phyloP scores from a whole-genome alignment of 2,329 filamentous ascomycete genomes.

The Alternaria brassicicola region DNA sequence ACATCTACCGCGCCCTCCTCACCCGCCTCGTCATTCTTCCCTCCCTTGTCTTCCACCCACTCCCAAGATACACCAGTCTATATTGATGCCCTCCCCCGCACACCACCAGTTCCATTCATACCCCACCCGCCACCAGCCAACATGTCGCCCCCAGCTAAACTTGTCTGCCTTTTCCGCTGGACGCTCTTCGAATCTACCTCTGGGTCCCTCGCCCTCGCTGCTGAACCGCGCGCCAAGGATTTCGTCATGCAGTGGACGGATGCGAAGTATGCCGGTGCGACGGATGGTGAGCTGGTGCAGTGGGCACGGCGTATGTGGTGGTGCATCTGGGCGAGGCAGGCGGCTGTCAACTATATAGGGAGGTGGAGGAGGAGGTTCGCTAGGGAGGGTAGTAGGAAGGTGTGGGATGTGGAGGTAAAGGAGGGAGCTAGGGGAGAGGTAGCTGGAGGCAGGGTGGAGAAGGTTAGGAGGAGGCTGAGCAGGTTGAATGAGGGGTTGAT shows the following conservation, averaged over 20 bases:
- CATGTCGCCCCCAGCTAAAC: constrained; percentile 30
- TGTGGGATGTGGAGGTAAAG: background rate
- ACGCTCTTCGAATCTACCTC: constrained; percentile 26
- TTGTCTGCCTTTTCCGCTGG: constrained; percentile 38
- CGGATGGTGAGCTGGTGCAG: constrained; percentile 17
- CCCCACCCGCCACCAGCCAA: constrained; percentile 21
- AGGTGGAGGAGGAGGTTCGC: constrained; percentile 33
- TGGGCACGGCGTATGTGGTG: constrained; percentile 35
- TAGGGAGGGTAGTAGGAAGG: constrained; percentile 18
- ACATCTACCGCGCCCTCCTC: constrained; percentile 19
- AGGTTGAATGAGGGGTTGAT: background rate
- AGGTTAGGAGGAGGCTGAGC: background rate
- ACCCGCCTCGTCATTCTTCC: background rate
- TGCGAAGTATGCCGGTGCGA: constrained; percentile 12
- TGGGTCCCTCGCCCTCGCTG: constrained; percentile 18
- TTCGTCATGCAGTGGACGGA: constrained; percentile 31
- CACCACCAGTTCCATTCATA: constrained; percentile 14
- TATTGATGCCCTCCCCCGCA: constrained; percentile 19
- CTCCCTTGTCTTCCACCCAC: constrained; percentile 10
- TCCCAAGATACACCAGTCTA: background rate
- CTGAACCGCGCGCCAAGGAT: constrained; percentile 26
- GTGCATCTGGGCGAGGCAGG: constrained; percentile 33
- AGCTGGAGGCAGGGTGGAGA: background rate
- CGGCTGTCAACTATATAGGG: constrained; percentile 26
- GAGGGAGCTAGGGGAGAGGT: background rate